A percentile compares a stretch with the other conserved stretches of the same genome.
These are phyloP conservation scores for Colletotrichum costaricense DNA, from an alignment of 2,329 filamentous ascomycete species.

Conservation along the genomic window DNA sequence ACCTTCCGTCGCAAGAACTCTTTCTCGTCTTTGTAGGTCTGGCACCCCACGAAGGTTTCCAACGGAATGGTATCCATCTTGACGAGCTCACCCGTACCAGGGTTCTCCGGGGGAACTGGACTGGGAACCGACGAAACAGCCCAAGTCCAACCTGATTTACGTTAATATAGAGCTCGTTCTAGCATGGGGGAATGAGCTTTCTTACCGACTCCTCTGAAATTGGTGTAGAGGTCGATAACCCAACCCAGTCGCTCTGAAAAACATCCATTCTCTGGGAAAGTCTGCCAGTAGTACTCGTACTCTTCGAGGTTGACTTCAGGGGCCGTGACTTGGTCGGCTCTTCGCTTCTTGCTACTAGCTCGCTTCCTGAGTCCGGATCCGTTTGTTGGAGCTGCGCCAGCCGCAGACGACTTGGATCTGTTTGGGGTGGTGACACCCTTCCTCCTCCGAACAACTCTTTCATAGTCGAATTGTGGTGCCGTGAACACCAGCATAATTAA, in stretches of 20 bases:
- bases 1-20: constrained; percentile 60
- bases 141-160: constrained; percentile 65
- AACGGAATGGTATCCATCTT: constrained; percentile 55
- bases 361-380: constrained; percentile 9
- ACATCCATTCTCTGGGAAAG: constrained; percentile 62
- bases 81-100: constrained; percentile 51
- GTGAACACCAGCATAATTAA: constrained; percentile 64
- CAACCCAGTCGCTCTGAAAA: constrained; percentile 64
- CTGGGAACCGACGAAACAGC: constrained; percentile 61
- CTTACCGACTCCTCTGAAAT: constrained; percentile 66
- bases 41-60: constrained; percentile 58
- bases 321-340: constrained; percentile 2
- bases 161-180: neutral
- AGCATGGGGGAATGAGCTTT: neutral
- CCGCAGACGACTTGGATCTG: constrained; percentile 13
- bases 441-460: constrained; percentile 57
- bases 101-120: constrained; percentile 54
- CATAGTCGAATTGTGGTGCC: constrained; percentile 66
- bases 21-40: constrained; percentile 52
- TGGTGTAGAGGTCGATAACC: constrained; percentile 65
- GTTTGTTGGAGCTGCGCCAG: neutral
- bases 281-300: constrained; percentile 69
- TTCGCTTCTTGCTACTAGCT: constrained; percentile 23
- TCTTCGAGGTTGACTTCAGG: constrained; percentile 36
- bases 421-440: constrained; percentile 18